Conservation (phyloP, 164 flowering plant genomes). For the Buxus sempervirens region DNA sequence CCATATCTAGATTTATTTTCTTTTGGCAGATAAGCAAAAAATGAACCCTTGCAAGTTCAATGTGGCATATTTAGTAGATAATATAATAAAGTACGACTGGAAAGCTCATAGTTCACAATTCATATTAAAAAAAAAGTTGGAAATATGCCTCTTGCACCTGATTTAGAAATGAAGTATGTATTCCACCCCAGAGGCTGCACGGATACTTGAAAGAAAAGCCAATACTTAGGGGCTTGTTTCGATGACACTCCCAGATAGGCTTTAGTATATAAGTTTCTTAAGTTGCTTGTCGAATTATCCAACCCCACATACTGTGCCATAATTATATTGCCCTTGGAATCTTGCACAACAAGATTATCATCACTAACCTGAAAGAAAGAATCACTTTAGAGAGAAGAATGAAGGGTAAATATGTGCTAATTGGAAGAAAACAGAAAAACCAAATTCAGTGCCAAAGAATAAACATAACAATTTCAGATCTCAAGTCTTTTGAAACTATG, state of each 20-base stretch:
- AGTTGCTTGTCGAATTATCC: slow-evolving; percentile 59
- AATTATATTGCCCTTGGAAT: slow-evolving; percentile 50
- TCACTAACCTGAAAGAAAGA: slow-evolving; percentile 51
- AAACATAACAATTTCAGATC: too few species aligned
- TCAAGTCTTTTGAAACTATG: too few species aligned
- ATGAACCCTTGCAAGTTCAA: neutral
- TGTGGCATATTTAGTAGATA: neutral
- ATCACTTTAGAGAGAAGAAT: neutral
- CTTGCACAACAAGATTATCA: slow-evolving; percentile 54
- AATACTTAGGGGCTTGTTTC: slow-evolving; percentile 47
- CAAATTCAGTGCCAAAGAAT: neutral
- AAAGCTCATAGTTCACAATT: too few species aligned
- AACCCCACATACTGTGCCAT: slow-evolving; percentile 52
- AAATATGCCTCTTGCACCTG: slow-evolving; percentile 35
- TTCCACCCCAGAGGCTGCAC: slow-evolving; percentile 86
- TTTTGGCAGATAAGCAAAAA: neutral
- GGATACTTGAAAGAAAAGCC: slow-evolving; percentile 71
- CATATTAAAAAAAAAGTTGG: neutral
- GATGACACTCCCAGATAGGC: slow-evolving; percentile 60
- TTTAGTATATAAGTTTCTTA: slow-evolving; percentile 56
- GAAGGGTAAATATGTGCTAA: slow-evolving; percentile 1
- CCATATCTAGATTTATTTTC: neutral
- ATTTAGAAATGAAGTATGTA: slow-evolving; percentile 68
- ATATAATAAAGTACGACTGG: too few species aligned
- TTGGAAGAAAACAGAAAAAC: neutral